These are phyloP conservation scores for Phaeosphaeria sp. DNA, from an alignment of 2,329 filamentous ascomycete species.

Conservation along the genomic window DNA sequence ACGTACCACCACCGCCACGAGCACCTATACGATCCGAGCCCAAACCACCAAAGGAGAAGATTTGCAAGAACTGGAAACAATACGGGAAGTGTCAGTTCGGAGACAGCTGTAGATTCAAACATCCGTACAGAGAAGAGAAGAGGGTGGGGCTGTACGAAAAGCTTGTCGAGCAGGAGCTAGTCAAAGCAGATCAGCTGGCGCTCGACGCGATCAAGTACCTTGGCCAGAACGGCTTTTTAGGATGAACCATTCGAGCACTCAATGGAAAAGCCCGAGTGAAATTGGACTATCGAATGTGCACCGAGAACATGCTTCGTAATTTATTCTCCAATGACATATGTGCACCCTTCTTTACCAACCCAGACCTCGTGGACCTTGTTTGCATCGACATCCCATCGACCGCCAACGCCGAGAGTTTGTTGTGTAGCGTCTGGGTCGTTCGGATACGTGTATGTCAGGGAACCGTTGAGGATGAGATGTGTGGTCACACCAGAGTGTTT, in stretches of 20 bases:
- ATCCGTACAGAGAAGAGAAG: conserved; percentile 31
- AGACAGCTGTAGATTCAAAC: conserved; percentile 32
- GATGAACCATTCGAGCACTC: conserved; percentile 13
- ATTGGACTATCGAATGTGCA: background rate
- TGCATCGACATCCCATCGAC: conserved; percentile 71
- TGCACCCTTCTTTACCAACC: conserved; percentile 71
- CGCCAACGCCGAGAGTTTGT: conserved; percentile 66
- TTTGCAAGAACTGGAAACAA: conserved; percentile 35
- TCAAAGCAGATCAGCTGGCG: conserved; percentile 51
- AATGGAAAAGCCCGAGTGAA: no score
- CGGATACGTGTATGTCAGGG: conserved; percentile 72
- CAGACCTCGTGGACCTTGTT: conserved; percentile 72
- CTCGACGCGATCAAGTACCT: conserved; percentile 56
- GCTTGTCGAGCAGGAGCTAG: conserved; percentile 55
- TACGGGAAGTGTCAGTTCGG: conserved; percentile 37
- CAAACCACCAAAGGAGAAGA: conserved; percentile 8
- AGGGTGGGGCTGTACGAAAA: conserved; percentile 35
- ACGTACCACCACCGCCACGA: conserved; percentile 19
- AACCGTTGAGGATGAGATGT: conserved; percentile 70
- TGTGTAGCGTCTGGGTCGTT: conserved; percentile 63
- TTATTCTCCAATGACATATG: conserved; percentile 68
- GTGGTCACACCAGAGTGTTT: conserved; percentile 70
- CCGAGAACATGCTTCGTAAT: background rate
- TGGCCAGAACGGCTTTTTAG: conserved; percentile 52
- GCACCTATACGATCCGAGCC: conserved; percentile 7